These are phyloP conservation scores for Bipolaris cookei DNA, from an alignment of 2,329 filamentous ascomycete genomes.

Conservation along the genomic window DNA sequence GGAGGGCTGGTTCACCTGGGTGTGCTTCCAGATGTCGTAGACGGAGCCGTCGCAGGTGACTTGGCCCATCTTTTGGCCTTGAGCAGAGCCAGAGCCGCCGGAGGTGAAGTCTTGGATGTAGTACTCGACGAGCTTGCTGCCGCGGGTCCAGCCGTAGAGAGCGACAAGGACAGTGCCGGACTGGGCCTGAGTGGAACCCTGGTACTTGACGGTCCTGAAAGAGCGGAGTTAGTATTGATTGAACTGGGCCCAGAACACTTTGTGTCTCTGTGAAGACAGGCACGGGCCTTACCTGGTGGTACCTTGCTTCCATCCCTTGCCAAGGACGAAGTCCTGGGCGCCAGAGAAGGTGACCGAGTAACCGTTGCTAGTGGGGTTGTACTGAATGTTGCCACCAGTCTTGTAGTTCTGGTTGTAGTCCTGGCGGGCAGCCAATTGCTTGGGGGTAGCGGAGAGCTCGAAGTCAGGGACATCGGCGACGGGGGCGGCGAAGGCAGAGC, in stretches of 20 bases:
- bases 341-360: constrained; percentile 39
- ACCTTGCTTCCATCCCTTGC: constrained; percentile 43
- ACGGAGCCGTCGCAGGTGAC: constrained; percentile 39
- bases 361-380: constrained; percentile 34
- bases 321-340: constrained; percentile 42
- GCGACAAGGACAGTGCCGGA: constrained; percentile 40
- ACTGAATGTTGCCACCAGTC: constrained; percentile 40
- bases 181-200: constrained; percentile 31
- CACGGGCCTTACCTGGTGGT: constrained; percentile 30
- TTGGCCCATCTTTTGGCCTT: constrained; percentile 36
- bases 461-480: constrained; percentile 38
- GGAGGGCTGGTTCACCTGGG: constrained; percentile 52
- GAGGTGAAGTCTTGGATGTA: constrained; percentile 58
- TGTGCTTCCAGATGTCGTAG: constrained; percentile 43
- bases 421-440: constrained; percentile 31
- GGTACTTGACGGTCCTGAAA: constrained; percentile 36
- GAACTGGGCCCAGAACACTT: not conserved
- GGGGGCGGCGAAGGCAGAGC: constrained; percentile 32
- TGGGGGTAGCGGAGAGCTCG: constrained; percentile 24
- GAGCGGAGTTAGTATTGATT: not conserved
- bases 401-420: constrained; percentile 47
- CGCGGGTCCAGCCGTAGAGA: constrained; percentile 63
- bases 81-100: constrained; percentile 48
- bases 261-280: too few species aligned
- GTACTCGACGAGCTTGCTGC: constrained; percentile 58